Evolutionary conservation across 2,329 filamentous ascomycete species (phyloP), one percentile per base, ranked within the genome.

Genomic region (Penicillium sp.): DNA sequence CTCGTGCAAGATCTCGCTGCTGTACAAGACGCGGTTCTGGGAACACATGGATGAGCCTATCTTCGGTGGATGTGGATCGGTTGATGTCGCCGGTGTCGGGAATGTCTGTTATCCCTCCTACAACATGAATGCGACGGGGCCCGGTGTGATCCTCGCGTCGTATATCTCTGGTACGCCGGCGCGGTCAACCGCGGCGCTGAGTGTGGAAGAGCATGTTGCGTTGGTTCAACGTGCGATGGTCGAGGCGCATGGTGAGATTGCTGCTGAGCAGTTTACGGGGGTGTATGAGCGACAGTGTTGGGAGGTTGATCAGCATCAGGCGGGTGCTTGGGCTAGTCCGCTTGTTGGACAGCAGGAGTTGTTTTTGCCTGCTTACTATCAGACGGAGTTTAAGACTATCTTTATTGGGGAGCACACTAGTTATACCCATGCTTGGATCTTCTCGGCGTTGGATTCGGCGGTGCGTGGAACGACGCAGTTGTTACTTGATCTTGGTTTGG

Each of bases 321-420:
- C 80, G 1, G 86, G 83, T 5, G 81, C 82, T 7, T 90, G 86
- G 87, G 82, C 82, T 1, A 69, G 72, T 5, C 86, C 87, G 0
- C 72, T 77, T 0, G 75, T 84, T 0, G 86, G 86, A 0, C 85
- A 89, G 73, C 87, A 90, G 65, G 80, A 87, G 61, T 66, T 89
- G 25, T 90, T 87, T 62, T 75, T 90, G 9, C 87, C 88, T 0
- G 84, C 87, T n/a, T 90, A 88, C 66, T 89, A 87, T 65, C 82
- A 85, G 67, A 89, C 86, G 0, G 84, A 90, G 69, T 80, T 80
- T 59, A 83, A 86, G 45, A 85, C 86, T n/a, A 83, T 89, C 33
- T 88, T 89, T 56, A 76, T 88, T 6, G 84, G 84, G 2, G 87
- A 90, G 69, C 86, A 89, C 66, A 89, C 87, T 0, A 83, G 81